Evolutionary conservation across 116 monocot species (phyloP).

Genomic region (Posidonia oceanica): DNA sequence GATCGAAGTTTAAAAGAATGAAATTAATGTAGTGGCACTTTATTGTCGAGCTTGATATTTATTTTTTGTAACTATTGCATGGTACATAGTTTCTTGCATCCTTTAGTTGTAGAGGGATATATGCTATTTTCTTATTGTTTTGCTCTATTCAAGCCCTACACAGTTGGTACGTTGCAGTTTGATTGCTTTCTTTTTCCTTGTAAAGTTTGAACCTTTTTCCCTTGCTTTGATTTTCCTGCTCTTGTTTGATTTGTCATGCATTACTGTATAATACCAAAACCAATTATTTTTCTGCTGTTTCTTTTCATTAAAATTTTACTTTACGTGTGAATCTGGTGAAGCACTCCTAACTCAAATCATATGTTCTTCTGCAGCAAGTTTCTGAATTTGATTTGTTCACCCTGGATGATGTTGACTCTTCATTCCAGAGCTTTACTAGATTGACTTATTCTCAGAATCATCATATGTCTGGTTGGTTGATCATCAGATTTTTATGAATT

Average conservation of each 20-base stretch:
- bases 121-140: not conserved
- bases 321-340: not conserved
- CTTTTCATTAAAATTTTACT: not conserved
- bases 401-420: constrained; percentile 87
- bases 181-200: not conserved
- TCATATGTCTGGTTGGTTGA: constrained; percentile 72
- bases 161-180: not conserved
- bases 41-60: no score
- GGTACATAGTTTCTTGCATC: no score
- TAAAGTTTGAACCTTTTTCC: not conserved
- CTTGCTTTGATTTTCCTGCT: not conserved
- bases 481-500: not conserved
- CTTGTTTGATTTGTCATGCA: not conserved
- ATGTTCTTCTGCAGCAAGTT: constrained; percentile 56
- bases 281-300: not conserved
- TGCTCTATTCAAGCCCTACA: not conserved
- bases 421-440: constrained; percentile 77
- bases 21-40: no score
- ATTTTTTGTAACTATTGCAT: no score
- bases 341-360: not conserved
- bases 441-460: constrained; percentile 90
- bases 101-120: no score
- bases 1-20: no score
- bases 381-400: constrained; percentile 93
- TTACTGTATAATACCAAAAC: not conserved